A percentile compares a stretch with the other conserved stretches of the same genome.
Evolutionary conservation across 305 asterid genomes (phyloP).

Genomic region (Fraxinus nigra): DNA sequence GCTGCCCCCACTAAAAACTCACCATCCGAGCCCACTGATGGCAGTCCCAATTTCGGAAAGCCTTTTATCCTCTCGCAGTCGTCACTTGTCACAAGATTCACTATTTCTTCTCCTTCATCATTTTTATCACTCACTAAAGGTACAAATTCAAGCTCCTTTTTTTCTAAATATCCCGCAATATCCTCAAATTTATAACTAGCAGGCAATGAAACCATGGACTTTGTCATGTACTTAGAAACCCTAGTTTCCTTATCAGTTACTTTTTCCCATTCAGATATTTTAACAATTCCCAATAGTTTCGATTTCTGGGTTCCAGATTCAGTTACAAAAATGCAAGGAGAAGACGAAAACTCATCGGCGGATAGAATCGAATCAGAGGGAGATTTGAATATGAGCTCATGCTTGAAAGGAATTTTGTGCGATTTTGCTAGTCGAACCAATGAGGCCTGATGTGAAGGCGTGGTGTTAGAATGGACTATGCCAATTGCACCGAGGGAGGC

Average conservation of each 20-base stretch:
- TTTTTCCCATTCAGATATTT: conserved; percentile 59
- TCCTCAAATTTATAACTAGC: conserved; percentile 63
- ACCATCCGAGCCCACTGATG: conserved; percentile 69
- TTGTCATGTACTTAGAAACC: conserved; percentile 59
- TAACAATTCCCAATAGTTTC: conserved; percentile 57
- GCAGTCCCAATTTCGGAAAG: conserved; percentile 77
- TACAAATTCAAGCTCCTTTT: conserved; percentile 49
- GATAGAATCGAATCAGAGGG: conserved; percentile 56
- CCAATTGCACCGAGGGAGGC: conserved; percentile 82
- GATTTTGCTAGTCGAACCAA: conserved; percentile 62
- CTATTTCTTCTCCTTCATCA: conserved; percentile 49
- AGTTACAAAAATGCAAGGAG: conserved; percentile 67
- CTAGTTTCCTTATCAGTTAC: conserved; percentile 48
- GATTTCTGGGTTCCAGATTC: conserved; percentile 48
- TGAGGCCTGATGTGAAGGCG: conserved; percentile 50
- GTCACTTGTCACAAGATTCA: conserved; percentile 52
- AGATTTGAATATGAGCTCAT: conserved; percentile 45
- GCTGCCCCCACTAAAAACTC: conserved; percentile 83
- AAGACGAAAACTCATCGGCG: conserved; percentile 46
- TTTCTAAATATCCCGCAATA: conserved; percentile 71
- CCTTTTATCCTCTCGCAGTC: conserved; percentile 61
- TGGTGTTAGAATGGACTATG: conserved; percentile 70
- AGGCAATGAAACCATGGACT: conserved; percentile 44
- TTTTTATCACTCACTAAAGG: conserved; percentile 49
- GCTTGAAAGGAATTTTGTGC: conserved; percentile 60